Conservation (phyloP, 352 stramenopile species). For the Globisporangium apiculatum region DNA sequence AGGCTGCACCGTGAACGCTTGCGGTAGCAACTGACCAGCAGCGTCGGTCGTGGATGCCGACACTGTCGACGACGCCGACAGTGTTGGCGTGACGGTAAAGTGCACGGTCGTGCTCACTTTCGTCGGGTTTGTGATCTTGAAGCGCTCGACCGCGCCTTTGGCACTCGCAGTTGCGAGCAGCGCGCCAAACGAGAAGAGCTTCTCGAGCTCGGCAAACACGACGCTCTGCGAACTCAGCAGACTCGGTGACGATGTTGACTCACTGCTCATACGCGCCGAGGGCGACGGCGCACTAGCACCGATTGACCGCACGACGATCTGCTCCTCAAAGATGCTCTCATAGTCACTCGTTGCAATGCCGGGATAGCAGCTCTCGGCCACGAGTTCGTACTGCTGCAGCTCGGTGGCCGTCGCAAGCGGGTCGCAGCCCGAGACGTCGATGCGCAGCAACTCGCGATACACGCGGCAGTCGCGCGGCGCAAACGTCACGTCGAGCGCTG, state of each 20-base stretch:
- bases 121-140: constrained; percentile 94
- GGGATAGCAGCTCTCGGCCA: constrained; percentile 92
- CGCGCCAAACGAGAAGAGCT: constrained; percentile 84
- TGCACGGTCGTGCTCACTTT: constrained; percentile 89
- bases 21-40: background rate
- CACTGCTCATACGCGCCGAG: background rate
- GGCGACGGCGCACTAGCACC: constrained; percentile 7
- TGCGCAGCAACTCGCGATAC: constrained; percentile 60
- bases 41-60: background rate
- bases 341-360: constrained; percentile 85
- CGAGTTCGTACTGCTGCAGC: constrained; percentile 76
- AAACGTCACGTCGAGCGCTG: constrained; percentile 73
- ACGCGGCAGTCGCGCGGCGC: constrained; percentile 64
- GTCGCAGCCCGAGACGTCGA: constrained; percentile 80
- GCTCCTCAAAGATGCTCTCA: constrained; percentile 93
- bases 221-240: constrained; percentile 42
- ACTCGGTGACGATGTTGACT: background rate
- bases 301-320: constrained; percentile 86
- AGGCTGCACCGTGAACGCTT: constrained; percentile 88
- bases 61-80: constrained; percentile 1
- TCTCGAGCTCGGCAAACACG: constrained; percentile 81
- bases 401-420: constrained; percentile 10
- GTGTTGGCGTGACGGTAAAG: constrained; percentile 52
- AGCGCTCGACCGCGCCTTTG: constrained; percentile 85
- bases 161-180: constrained; percentile 57